Conservation (phyloP, 2,329 filamentous ascomycete species). For the Colletotrichum higginsianum region DNA sequence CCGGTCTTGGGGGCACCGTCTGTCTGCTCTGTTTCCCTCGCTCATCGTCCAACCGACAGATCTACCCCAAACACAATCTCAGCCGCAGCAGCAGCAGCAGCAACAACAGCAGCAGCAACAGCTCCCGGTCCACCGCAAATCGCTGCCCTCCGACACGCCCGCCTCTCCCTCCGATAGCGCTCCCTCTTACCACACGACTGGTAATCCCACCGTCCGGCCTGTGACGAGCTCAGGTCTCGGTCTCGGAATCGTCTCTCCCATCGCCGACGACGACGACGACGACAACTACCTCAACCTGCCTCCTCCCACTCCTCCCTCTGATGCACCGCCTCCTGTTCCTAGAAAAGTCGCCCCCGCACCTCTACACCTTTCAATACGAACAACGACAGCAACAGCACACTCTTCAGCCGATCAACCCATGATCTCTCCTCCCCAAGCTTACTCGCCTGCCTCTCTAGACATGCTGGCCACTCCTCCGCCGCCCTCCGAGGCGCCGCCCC, state of each 20-base stretch:
- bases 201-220: slow-evolving; percentile 26
- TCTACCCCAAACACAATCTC: slow-evolving; percentile 42
- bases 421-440: slow-evolving; percentile 23
- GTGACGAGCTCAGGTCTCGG: slow-evolving; percentile 27
- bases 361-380: slow-evolving; percentile 1
- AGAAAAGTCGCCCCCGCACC: slow-evolving; percentile 25
- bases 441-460: slow-evolving; percentile 19
- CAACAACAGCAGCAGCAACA: slow-evolving; percentile 42
- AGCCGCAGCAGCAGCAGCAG: slow-evolving; percentile 25
- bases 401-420: slow-evolving; percentile 18
- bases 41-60: slow-evolving; percentile 55
- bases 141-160: slow-evolving; percentile 33
- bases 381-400: neutral
- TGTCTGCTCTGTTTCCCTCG: slow-evolving; percentile 55
- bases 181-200: slow-evolving; percentile 32
- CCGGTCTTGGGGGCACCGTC: slow-evolving; percentile 54
- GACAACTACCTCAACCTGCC: slow-evolving; percentile 17
- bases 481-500: slow-evolving; percentile 34
- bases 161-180: slow-evolving; percentile 37
- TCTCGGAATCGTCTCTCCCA: slow-evolving; percentile 29
- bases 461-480: slow-evolving; percentile 36
- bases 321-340: slow-evolving; percentile 39
- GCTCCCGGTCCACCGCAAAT: slow-evolving; percentile 45
- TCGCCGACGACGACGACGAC: neutral
- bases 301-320: slow-evolving; percentile 29